phyloP scores from a whole-genome alignment of 208 protist species.

The Phytomonas sp. region DNA sequence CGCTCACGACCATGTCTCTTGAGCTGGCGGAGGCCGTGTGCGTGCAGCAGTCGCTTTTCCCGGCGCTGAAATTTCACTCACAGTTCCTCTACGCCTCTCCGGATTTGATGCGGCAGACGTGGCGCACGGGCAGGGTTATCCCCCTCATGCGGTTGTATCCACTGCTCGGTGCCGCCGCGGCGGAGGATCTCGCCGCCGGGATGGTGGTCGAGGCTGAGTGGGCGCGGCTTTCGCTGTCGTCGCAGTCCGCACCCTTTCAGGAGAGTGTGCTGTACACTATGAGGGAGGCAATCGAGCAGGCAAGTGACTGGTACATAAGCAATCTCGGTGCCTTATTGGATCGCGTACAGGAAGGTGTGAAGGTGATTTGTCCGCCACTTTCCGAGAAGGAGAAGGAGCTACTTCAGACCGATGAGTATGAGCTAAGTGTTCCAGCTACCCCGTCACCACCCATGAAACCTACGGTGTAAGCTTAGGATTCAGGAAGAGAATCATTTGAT shows the following conservation, averaged over 20 bases:
- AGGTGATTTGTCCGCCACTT: conserved; percentile 41
- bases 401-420: background rate
- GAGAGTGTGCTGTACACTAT: conserved; percentile 43
- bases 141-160: conserved; percentile 82
- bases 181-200: conserved; percentile 72
- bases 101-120: conserved; percentile 72
- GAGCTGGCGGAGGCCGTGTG: conserved; percentile 65
- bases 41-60: conserved; percentile 68
- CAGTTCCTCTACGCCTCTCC: conserved; percentile 79
- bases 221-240: conserved; percentile 33
- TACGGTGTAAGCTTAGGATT: background rate
- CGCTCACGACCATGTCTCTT: conserved; percentile 45
- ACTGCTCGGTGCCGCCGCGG: conserved; percentile 44
- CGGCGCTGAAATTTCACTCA: conserved; percentile 65
- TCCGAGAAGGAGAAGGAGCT: conserved; percentile 35
- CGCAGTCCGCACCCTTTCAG: conserved; percentile 55
- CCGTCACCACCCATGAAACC: background rate
- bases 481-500: background rate
- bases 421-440: background rate
- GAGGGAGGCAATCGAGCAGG: conserved; percentile 53
- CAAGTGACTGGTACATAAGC: conserved; percentile 45
- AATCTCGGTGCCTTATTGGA: conserved; percentile 50
- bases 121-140: conserved; percentile 65
- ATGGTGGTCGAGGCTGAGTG: conserved; percentile 79
- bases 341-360: conserved; percentile 58